Percentiles rank a stretch among this genome's conserved stretches.
Conservation (phyloP, 768 basidiomycete genomes). For the Mycena pura region DNA sequence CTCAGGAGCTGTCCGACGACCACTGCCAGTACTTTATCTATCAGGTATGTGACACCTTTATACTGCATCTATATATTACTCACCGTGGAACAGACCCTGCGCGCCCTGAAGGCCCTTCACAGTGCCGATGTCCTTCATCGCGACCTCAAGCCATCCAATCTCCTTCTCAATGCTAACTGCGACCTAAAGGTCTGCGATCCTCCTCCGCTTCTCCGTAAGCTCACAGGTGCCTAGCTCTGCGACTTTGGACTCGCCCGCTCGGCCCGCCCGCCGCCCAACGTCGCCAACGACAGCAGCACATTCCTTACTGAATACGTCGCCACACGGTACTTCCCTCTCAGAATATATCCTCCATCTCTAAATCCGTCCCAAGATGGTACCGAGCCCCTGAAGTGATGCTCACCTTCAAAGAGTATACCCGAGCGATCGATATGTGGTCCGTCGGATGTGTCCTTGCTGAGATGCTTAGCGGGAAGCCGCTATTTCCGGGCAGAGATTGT, state of each 20-base stretch:
- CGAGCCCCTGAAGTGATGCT: conserved; percentile 98
- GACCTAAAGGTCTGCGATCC: conserved; percentile 80
- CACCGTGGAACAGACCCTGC: conserved; percentile 63
- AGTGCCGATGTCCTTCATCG: conserved; percentile 94
- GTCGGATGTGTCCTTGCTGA: conserved; percentile 90
- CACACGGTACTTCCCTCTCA: conserved; percentile 63
- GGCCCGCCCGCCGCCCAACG: conserved; percentile 74
- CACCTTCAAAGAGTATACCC: conserved; percentile 61
- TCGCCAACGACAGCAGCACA: conserved; percentile 76
- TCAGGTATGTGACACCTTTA: conserved; percentile 59
- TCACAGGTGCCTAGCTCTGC: conserved; percentile 69
- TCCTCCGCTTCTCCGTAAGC: not conserved
- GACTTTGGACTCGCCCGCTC: conserved; percentile 90
- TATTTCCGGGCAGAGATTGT: conserved; percentile 97
- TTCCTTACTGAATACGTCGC: conserved; percentile 97
- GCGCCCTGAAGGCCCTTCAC: conserved; percentile 94
- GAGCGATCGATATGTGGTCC: conserved; percentile 87
- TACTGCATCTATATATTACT: conserved; percentile 13
- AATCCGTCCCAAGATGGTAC: conserved; percentile 77
- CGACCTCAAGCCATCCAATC: conserved; percentile 95
- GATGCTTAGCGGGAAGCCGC: conserved; percentile 89
- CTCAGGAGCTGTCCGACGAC: conserved; percentile 93
- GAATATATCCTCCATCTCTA: too few species aligned
- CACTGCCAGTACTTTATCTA: conserved; percentile 98
- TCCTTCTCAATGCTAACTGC: conserved; percentile 95